phyloP scores from a whole-genome alignment of 2,329 filamentous ascomycete genomes.

The Leptographium procerum region DNA sequence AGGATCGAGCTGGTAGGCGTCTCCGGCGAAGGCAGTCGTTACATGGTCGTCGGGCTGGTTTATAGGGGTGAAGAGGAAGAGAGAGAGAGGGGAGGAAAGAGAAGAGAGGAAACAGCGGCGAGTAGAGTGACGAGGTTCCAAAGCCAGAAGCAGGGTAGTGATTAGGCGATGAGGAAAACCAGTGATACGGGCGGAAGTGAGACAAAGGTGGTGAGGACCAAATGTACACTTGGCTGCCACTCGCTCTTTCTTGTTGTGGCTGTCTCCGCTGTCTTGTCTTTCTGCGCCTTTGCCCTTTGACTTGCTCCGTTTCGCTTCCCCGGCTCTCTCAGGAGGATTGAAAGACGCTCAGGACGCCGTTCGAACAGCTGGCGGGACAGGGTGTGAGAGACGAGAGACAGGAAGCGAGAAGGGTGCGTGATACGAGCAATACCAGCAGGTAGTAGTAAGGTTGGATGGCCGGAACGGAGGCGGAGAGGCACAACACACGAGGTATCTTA shows the following conservation, averaged over 20 bases:
- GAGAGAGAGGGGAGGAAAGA: neutral
- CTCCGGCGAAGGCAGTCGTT: neutral
- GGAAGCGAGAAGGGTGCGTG: neutral
- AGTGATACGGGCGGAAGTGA: neutral
- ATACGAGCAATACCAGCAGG: neutral
- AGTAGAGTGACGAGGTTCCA: neutral
- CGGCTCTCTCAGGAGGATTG: neutral
- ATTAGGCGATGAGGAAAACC: neutral
- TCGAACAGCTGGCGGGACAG: neutral
- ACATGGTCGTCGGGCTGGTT: conserved; percentile 3
- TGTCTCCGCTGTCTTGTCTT: neutral
- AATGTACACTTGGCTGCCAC: neutral
- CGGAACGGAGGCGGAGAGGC: conserved; percentile 2
- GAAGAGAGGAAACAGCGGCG: neutral
- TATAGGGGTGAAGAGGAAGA: neutral
- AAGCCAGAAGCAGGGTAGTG: neutral
- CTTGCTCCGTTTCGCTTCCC: neutral
- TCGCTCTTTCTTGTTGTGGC: neutral
- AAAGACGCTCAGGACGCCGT: neutral
- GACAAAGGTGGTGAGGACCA: neutral
- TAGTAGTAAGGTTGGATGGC: neutral
- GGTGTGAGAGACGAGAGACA: neutral
- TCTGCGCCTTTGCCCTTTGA: neutral
- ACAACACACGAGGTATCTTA: conserved; percentile 7
- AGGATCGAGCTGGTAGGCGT: conserved; percentile 3